Evolutionary conservation across 257 asterid genomes (phyloP), one percentile per base, ranked within the genome.

Genomic region (Handroanthus guayacan): DNA sequence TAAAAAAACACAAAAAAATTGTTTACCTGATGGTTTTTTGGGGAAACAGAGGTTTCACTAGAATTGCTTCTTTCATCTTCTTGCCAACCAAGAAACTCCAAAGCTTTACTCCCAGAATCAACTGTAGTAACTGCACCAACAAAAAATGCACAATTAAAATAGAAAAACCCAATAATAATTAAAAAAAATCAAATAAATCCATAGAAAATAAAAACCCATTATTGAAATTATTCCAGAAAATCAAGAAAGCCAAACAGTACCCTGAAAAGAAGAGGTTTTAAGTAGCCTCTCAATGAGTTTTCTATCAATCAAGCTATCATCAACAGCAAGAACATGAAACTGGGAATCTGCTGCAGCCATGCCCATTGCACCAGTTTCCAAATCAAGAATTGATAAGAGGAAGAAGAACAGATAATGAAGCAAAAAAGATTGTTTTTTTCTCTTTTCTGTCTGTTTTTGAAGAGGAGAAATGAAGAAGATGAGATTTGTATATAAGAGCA

Each of bases 261-360:
- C 89, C 79, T 85, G 82, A 63, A 66, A 88, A 52, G 88, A 86
- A 56, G 93, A 86, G 37, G 80, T 81, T 51, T 84, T 88, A 6
- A 88, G 87, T 13, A 88, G 79, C 67, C 84, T 86, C 81, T 88
- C 93, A 79, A 86, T 86, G 6, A 88, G 84, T 51, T 88, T 88
- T 78, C 93, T 86, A 61, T 88, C 93, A 75, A 88, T 87, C 38
- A 86, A 57, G 62, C 91, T 86, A 54, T 88, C 93, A 84, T 88
- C 93, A 63, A 88, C 93, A 64, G 93, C 93, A 48, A 88, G 89
- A 77, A 88, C 91, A 77, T 88, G 93, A 45, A 88, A 86, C 64
- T 86, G 86, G 41, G 78, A 62, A 80, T 85, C 89, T 37, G 84
- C 64, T 51, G 80, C 80, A 2, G 83, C 78, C 85, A 84, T 77